These are phyloP conservation scores for Apiospora sp. DNA, from an alignment of 2,329 filamentous ascomycete species.

Conservation along the genomic window DNA sequence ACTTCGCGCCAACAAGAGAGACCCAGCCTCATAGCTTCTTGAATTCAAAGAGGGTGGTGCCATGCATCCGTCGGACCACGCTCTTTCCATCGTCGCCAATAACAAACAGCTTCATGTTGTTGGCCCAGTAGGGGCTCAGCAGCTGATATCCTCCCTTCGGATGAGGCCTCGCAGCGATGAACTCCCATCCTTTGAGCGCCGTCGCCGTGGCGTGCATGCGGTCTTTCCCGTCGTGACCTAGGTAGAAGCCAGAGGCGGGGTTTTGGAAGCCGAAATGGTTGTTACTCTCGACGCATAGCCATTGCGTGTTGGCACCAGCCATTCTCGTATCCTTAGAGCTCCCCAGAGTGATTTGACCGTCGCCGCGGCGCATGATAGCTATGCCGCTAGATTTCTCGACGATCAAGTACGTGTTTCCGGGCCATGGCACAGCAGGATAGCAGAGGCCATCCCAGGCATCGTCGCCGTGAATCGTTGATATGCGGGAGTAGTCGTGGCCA, in stretches of 20 bases:
- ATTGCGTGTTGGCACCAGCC: neutral
- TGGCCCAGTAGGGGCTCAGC: neutral
- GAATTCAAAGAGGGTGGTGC: conserved; percentile 8
- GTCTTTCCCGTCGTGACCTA: neutral
- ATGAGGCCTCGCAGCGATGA: neutral
- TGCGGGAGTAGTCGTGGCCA: no score
- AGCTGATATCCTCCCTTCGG: neutral
- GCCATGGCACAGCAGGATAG: no score
- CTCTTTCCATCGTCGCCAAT: neutral
- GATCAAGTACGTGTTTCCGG: no score
- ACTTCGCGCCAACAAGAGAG: no score
- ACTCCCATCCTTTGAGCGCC: neutral
- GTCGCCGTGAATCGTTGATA: no score
- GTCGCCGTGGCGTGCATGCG: no score
- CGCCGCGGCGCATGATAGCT: no score
- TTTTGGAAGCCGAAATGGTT: conserved; percentile 11
- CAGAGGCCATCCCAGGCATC: no score
- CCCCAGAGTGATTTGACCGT: neutral
- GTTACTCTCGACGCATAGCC: conserved; percentile 1
- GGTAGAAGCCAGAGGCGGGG: neutral
- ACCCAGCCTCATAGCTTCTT: neutral
- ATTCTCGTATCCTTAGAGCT: no score
- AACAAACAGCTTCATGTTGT: neutral
- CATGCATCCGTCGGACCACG: conserved; percentile 6
- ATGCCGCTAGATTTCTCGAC: no score